These are phyloP conservation scores for Colletotrichum tropicicola DNA, from an alignment of 2,329 filamentous ascomycete species.

Conservation along the genomic window DNA sequence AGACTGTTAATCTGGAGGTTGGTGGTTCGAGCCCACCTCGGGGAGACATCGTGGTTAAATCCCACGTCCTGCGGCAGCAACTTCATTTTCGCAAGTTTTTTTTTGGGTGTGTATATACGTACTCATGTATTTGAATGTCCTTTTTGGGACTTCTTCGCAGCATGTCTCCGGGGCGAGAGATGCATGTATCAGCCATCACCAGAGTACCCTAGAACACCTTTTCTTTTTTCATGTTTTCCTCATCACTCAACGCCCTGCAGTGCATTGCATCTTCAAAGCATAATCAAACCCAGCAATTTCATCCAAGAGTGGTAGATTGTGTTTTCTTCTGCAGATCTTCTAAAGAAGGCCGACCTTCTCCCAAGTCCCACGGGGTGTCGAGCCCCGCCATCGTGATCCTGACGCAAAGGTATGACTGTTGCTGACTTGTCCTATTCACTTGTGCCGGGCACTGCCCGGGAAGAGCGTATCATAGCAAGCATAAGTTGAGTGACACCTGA, in stretches of 20 bases:
- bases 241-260: neutral
- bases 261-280: neutral
- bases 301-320: neutral
- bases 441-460: too few relatives aligned
- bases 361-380: too few relatives aligned
- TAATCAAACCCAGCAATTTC: neutral
- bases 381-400: too few relatives aligned
- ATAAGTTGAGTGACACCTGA: too few relatives aligned
- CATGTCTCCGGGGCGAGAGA: neutral
- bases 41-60: conserved; percentile 21
- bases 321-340: too few relatives aligned
- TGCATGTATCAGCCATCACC: neutral
- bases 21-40: conserved; percentile 31
- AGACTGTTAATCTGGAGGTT: conserved; percentile 32
- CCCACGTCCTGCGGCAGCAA: neutral
- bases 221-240: neutral
- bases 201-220: neutral
- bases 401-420: too few relatives aligned
- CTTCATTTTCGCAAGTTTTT: neutral
- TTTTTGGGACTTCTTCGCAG: neutral
- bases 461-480: too few relatives aligned
- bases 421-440: too few relatives aligned
- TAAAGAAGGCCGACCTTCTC: too few relatives aligned
- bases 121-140: neutral
- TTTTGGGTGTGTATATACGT: too few relatives aligned